Conservation (phyloP, 2,329 filamentous ascomycete species). For the Hirsutella rhossiliensis region DNA sequence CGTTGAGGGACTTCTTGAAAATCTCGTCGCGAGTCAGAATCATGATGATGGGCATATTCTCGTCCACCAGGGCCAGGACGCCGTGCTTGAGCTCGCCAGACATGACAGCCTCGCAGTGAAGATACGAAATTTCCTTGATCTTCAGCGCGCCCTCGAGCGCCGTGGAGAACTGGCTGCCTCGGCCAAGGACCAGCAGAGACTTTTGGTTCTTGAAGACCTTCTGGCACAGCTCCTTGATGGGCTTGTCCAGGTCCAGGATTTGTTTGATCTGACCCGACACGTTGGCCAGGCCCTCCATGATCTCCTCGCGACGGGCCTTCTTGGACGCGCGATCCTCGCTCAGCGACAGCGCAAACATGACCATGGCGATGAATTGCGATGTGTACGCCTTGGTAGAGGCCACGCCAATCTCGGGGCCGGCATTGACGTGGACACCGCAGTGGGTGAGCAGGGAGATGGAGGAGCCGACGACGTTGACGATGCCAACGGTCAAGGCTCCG, state of each 20-base stretch:
- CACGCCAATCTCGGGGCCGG: slow-evolving; percentile 95
- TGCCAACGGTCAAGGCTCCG: slow-evolving; percentile 90
- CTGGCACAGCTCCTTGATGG: slow-evolving; percentile 88
- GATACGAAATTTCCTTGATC: slow-evolving; percentile 99
- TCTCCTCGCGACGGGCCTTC: slow-evolving; percentile 80
- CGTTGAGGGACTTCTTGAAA: slow-evolving; percentile 98
- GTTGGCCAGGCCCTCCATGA: slow-evolving; percentile 83
- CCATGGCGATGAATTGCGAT: slow-evolving; percentile 98
- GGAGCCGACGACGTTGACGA: slow-evolving; percentile 96
- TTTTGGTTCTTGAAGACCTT: slow-evolving; percentile 96
- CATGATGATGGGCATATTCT: slow-evolving; percentile 99
- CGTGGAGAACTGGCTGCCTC: slow-evolving; percentile 93
- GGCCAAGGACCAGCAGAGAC: slow-evolving; percentile 82
- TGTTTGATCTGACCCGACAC: slow-evolving; percentile 87
- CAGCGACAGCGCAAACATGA: slow-evolving; percentile 96
- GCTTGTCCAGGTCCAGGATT: slow-evolving; percentile 80
- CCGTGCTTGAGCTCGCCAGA: slow-evolving; percentile 99
- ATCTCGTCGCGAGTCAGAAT: slow-evolving; percentile 92
- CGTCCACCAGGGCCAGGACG: slow-evolving; percentile 91
- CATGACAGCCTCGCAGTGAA: slow-evolving; percentile 99
- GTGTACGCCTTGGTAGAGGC: slow-evolving; percentile 99
- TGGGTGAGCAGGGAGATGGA: slow-evolving; percentile 98
- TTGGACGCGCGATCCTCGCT: slow-evolving; percentile 96
- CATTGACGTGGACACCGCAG: slow-evolving; percentile 99
- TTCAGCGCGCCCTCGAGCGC: slow-evolving; percentile 95